phyloP scores from a whole-genome alignment of 805 yeast species.

The Candida sakaeoensis region DNA sequence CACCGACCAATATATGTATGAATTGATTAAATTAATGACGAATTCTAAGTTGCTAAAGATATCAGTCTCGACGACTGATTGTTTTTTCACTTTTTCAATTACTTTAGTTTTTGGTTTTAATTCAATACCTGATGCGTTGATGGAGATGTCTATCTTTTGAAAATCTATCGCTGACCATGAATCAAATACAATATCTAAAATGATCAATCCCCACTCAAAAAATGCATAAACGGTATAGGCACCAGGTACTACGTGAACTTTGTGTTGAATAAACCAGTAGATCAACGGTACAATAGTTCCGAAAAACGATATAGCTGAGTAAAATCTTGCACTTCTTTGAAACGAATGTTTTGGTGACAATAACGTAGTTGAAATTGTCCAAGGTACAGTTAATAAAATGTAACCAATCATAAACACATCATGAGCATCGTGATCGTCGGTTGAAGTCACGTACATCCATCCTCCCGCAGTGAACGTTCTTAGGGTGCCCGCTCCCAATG shows the following conservation, averaged over 20 bases:
- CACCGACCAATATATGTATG: constrained; percentile 83
- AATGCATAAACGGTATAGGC: constrained; percentile 94
- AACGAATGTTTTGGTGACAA: constrained; percentile 44
- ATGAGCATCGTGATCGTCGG: constrained; percentile 95
- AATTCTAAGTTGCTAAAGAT: constrained; percentile 36
- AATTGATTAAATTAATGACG: constrained; percentile 50
- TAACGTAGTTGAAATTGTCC: constrained; percentile 66
- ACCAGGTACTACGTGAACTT: constrained; percentile 83
- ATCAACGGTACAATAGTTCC: constrained; percentile 74
- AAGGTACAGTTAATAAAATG: constrained; percentile 84
- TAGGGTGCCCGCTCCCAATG: constrained; percentile 63
- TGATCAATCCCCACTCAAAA: constrained; percentile 87
- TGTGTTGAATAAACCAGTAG: constrained; percentile 89
- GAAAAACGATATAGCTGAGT: constrained; percentile 62
- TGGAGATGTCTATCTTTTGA: constrained; percentile 49
- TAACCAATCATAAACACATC: constrained; percentile 93
- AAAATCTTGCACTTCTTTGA: constrained; percentile 48
- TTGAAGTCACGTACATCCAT: constrained; percentile 95
- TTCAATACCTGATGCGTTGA: constrained; percentile 26
- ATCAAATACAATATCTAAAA: constrained; percentile 83
- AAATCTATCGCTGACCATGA: constrained; percentile 75
- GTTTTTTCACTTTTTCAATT: constrained; percentile 8
- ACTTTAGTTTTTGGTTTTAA: constrained; percentile 16
- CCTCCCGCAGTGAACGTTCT: constrained; percentile 97
- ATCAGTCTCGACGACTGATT: constrained; percentile 6